These are phyloP conservation scores for Citrus cavaleriei DNA, from an alignment of 345 rosid genomes.

Conservation along the genomic window DNA sequence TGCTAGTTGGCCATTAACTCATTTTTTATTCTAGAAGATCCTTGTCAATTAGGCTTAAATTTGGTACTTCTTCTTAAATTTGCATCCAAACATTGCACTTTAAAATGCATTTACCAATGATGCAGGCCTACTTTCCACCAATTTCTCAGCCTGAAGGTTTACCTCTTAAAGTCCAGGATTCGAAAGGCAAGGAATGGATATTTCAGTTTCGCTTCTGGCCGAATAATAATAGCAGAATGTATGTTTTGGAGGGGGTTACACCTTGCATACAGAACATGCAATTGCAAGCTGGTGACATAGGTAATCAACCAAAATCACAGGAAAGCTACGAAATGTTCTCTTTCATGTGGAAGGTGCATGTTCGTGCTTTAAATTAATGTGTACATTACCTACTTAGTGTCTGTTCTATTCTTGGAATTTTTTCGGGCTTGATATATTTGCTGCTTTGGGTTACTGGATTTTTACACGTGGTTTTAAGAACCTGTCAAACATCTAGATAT, in stretches of 20 bases:
- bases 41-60: background rate
- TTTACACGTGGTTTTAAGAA: conserved; percentile 3
- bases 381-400: background rate
- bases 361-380: conserved; percentile 1
- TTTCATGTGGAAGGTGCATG: background rate
- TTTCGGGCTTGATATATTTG: conserved; percentile 2
- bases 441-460: conserved; percentile 14
- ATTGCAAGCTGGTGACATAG: conserved; percentile 95
- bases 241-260: conserved; percentile 91
- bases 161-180: conserved; percentile 89
- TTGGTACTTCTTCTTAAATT: background rate
- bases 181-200: conserved; percentile 92
- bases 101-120: conserved; percentile 15
- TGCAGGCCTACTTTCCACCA: conserved; percentile 83
- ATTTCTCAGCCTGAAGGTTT: conserved; percentile 85
- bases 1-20: background rate
- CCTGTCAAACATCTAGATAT: background rate
- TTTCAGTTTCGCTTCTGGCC: conserved; percentile 98
- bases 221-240: conserved; percentile 85
- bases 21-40: background rate
- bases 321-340: background rate
- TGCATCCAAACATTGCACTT: background rate
- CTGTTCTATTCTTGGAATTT: conserved; percentile 9
- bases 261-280: conserved; percentile 93
- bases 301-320: conserved; percentile 34